A percentile compares a stretch with the other conserved stretches of the same genome.
Conservation (phyloP, 305 asterid species). For the Ruellia speciosa region DNA sequence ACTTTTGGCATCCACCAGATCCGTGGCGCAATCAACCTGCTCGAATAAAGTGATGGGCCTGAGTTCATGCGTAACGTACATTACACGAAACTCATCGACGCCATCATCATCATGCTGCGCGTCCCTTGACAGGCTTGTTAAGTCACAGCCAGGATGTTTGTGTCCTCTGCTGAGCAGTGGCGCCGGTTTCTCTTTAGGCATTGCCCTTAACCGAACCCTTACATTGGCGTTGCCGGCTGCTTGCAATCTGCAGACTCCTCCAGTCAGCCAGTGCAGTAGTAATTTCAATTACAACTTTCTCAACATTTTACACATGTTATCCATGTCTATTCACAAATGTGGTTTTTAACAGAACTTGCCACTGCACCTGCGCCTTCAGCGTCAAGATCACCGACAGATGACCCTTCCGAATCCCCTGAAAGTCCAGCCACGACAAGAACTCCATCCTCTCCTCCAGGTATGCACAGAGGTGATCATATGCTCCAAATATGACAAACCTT, state of each 20-base stretch:
- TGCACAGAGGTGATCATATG: no score
- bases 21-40: constrained; percentile 26
- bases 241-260: constrained; percentile 31
- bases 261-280: constrained; percentile 30
- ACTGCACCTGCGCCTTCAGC: constrained; percentile 28
- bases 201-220: constrained; percentile 30
- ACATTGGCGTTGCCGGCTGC: constrained; percentile 31
- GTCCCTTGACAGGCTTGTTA: constrained; percentile 36
- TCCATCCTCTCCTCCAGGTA: constrained; percentile 5
- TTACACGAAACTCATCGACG: constrained; percentile 40
- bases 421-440: constrained; percentile 20
- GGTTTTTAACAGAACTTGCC: constrained; percentile 1
- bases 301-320: neutral
- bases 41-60: constrained; percentile 34
- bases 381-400: constrained; percentile 29
- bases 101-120: constrained; percentile 61
- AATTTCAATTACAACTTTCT: neutral
- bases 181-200: constrained; percentile 28
- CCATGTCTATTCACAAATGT: neutral
- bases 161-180: constrained; percentile 34
- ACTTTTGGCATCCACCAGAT: neutral
- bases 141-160: constrained; percentile 47
- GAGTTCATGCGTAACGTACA: constrained; percentile 52
- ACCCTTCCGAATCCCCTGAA: constrained; percentile 22
- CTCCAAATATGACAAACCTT: no score